These are phyloP conservation scores for Suillus plorans DNA, from an alignment of 768 basidiomycete genomes.

Conservation along the genomic window DNA sequence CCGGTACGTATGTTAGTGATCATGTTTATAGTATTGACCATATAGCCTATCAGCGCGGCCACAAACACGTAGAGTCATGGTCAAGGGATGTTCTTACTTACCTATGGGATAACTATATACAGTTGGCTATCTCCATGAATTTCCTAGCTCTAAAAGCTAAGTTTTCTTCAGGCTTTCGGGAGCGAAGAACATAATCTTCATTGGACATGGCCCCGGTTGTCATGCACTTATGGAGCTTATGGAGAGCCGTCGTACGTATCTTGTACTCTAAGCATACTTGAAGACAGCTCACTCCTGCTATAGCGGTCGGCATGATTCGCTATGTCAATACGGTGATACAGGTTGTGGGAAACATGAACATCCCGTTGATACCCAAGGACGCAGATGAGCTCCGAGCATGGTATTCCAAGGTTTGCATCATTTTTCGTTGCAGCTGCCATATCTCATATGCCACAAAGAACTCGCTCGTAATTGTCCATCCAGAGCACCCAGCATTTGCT, in stretches of 20 bases:
- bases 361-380: conserved; percentile 55
- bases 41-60: not conserved
- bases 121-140: conserved; percentile 50
- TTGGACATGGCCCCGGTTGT: conserved; percentile 89
- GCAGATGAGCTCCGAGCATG: conserved; percentile 60
- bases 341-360: conserved; percentile 64
- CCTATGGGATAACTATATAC: conserved; percentile 95
- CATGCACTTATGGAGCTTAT: conserved; percentile 74
- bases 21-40: not conserved
- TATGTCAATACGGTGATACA: conserved; percentile 74
- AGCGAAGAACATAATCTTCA: conserved; percentile 71
- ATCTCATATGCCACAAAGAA: conserved; percentile 45
- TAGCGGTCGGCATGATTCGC: conserved; percentile 56
- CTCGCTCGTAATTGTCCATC: conserved; percentile 70
- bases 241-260: conserved; percentile 58
- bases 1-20: not conserved
- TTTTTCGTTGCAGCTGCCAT: not conserved
- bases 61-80: conserved; percentile 5
- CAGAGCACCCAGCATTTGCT: conserved; percentile 51
- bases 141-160: not conserved
- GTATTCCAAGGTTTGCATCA: conserved; percentile 63
- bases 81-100: conserved; percentile 67
- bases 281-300: not conserved
- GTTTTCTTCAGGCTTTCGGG: conserved; percentile 58
- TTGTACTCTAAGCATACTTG: not conserved